Evolutionary conservation across 2,329 filamentous ascomycete species (phyloP).

Genomic region (Colletotrichum sp.): DNA sequence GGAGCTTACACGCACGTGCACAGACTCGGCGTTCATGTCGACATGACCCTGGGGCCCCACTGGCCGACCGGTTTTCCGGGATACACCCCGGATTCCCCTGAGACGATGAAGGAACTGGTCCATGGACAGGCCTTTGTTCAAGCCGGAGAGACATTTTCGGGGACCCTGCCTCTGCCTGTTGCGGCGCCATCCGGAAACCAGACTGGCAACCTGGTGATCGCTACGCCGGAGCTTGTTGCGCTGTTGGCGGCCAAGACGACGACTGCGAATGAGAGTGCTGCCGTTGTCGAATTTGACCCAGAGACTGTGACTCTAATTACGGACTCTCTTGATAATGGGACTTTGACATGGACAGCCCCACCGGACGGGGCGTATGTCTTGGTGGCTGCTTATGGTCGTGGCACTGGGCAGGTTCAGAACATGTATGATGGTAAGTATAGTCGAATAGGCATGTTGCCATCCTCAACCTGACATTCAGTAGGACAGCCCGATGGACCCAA

Average conservation of each 20-base stretch:
- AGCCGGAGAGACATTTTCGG: background rate
- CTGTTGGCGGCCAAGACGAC: background rate
- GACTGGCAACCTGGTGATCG: background rate
- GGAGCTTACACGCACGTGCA: background rate
- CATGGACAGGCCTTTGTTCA: background rate
- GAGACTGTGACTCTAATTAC: background rate
- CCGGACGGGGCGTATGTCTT: background rate
- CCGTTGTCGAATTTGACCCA: background rate
- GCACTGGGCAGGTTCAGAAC: background rate
- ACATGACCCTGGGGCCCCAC: background rate
- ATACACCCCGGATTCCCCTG: background rate
- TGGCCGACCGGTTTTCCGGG: background rate
- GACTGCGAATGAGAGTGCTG: background rate
- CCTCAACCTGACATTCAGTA: background rate
- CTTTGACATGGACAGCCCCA: background rate
- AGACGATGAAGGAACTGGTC: background rate
- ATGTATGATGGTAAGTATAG: background rate
- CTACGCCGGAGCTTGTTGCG: background rate
- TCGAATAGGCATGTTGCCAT: accelerated
- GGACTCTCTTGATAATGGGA: background rate
- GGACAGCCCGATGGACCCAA: background rate
- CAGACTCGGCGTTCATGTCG: background rate
- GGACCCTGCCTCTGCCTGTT: background rate
- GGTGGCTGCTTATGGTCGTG: background rate
- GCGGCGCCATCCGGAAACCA: background rate